Percentiles rank a stretch among this genome's conserved stretches.
Evolutionary conservation across 768 basidiomycete genomes (phyloP).

Genomic region (Mrakia gelida): DNA sequence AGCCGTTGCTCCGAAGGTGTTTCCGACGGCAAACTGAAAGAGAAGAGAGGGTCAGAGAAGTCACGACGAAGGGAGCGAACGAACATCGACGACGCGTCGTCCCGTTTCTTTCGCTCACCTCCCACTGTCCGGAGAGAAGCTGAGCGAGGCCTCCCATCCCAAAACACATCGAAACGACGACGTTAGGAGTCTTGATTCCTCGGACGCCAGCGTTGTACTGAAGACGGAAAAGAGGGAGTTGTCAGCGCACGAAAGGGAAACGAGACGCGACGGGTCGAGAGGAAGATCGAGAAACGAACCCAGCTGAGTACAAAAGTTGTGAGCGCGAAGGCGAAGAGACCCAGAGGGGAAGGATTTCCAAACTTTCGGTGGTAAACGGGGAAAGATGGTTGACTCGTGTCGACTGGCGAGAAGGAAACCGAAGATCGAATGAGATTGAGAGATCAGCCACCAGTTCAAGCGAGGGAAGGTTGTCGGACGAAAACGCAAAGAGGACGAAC

Average conservation of each 20-base stretch:
- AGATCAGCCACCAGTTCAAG: too few species aligned
- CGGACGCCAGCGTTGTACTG: neutral
- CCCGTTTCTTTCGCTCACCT: too few species aligned
- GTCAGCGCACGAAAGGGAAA: neutral
- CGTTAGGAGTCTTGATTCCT: neutral
- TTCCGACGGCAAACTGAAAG: slow-evolving; percentile 47
- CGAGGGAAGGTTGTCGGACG: too few species aligned
- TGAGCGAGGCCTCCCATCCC: slow-evolving; percentile 80
- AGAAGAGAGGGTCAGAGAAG: too few species aligned
- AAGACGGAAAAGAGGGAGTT: neutral
- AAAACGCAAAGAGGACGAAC: too few species aligned
- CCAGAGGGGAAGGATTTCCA: slow-evolving; percentile 48
- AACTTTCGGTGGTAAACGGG: slow-evolving; percentile 10
- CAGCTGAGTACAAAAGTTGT: slow-evolving; percentile 75
- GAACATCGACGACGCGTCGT: too few species aligned
- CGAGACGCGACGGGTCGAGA: neutral
- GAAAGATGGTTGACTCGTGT: too few species aligned
- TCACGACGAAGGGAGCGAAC: too few species aligned
- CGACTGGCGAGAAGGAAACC: too few species aligned
- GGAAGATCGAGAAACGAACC: neutral
- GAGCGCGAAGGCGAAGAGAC: slow-evolving; percentile 78
- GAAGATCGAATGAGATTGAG: too few species aligned
- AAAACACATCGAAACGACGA: slow-evolving; percentile 78
- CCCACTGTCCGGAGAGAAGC: slow-evolving; percentile 86
- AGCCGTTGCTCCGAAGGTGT: slow-evolving; percentile 57